A percentile compares a stretch with the other conserved stretches of the same genome.
Evolutionary conservation across 306 rosid species (phyloP).

Genomic region (Glycine tomentella): DNA sequence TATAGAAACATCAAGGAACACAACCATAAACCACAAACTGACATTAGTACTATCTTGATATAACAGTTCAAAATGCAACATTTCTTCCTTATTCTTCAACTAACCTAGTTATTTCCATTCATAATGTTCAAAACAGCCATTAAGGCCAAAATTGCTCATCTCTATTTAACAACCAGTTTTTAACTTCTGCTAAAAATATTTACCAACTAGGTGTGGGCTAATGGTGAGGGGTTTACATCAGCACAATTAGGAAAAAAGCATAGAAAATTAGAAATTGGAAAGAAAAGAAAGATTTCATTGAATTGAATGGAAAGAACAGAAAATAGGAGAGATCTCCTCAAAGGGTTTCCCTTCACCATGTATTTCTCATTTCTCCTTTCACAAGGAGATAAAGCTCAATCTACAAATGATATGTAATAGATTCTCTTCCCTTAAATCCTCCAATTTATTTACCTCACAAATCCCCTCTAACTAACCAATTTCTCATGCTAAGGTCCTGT

Average conservation of each 20-base stretch:
- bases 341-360: no score
- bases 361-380: no score
- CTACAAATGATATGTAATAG: not conserved
- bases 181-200: not conserved
- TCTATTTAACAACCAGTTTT: not conserved
- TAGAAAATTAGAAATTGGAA: not conserved
- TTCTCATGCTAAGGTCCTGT: no score
- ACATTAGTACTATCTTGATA: not conserved
- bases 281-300: not conserved
- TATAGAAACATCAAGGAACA: not conserved
- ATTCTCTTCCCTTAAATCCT: no score
- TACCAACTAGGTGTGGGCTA: not conserved
- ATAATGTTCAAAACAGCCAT: not conserved
- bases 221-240: not conserved
- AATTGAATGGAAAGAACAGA: not conserved
- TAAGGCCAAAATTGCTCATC: not conserved
- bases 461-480: no score
- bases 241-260: not conserved
- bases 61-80: conserved; percentile 8
- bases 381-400: no score
- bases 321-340: no score
- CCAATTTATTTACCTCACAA: no score
- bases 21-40: not conserved
- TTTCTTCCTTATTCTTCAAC: conserved; percentile 13
- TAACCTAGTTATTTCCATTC: not conserved